Base-by-base conservation (phyloP, 2,329 filamentous ascomycete species). In the Aspergillus cejpii region DNA sequence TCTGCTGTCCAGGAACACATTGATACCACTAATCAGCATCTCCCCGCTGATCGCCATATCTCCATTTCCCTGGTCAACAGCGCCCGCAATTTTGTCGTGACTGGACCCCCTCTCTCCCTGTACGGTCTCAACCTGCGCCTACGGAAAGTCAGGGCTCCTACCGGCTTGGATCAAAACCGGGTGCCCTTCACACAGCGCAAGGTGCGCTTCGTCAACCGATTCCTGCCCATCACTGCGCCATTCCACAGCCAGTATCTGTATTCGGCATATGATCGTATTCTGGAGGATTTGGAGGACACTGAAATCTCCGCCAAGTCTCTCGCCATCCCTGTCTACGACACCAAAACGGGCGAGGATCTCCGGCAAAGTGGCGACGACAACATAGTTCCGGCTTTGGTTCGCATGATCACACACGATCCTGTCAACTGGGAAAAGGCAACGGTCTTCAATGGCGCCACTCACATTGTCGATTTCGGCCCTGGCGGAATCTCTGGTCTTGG, bases 401-500 rank as follows among this genome's bases (percentile, higher is more conserved):
- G 87, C 58, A 85, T 98, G 75, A 97, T 98, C 62, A 97, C 91
- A 3, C 84, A 87, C 44, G 90, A 97, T 57, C 80, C 88, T 1
- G 92, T 98, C 43, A 84, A 96, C 68, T 98, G 92, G 92, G 92
- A 97, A 72, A 84, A 84, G 65, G 90, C 92, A 1, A 98, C 92
- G 1, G 79, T 86, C 43, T 97, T 98, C 74, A 83, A 87, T 3
- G 78, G 81, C 17, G 92, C 92, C 15, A 96, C 91, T 3, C 92
- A 98, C 65, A 87, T 98, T 45, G 74, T 98, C 41, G 92, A 98
- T 71, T 97, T 98, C 58, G 92, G 94, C 37, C 92, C 92, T 17
- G 92, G 92, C 61, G 94, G 92, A 51, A 92, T 97, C 53, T 98
- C 92, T 19, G 94, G 94, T 53, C 83, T 98, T 17, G 94, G 92